A percentile compares a stretch with the other conserved stretches of the same genome.
Conservation (phyloP, 2,329 filamentous ascomycete genomes). For the Bipolaris bicolor region DNA sequence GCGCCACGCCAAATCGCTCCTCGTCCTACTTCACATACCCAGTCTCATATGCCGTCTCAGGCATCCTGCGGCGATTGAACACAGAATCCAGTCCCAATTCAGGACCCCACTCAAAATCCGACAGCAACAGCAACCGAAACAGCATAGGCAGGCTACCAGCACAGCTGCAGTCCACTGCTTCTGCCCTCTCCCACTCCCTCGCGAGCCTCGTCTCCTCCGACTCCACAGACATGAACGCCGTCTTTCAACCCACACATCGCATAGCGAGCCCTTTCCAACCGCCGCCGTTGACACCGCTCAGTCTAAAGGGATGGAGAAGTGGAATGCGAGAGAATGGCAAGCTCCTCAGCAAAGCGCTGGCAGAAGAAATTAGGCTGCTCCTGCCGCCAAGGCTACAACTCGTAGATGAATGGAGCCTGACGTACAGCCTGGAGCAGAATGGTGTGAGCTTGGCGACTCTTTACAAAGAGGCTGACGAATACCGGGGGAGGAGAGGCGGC, state of each 20-base stretch:
- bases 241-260: slow-evolving; percentile 67
- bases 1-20: slow-evolving; percentile 31
- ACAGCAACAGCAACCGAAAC: slow-evolving; percentile 14
- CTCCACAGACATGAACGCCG: slow-evolving; percentile 58
- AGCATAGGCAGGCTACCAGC: slow-evolving; percentile 22
- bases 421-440: slow-evolving; percentile 90
- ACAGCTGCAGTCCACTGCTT: slow-evolving; percentile 31
- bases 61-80: slow-evolving; percentile 56
- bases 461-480: slow-evolving; percentile 77
- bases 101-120: slow-evolving; percentile 17
- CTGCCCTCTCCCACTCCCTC: slow-evolving; percentile 38
- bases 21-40: slow-evolving; percentile 58
- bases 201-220: slow-evolving; percentile 46
- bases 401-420: slow-evolving; percentile 81
- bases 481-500: slow-evolving; percentile 73
- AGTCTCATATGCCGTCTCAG: slow-evolving; percentile 56
- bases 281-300: slow-evolving; percentile 83
- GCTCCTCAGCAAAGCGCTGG: slow-evolving; percentile 74
- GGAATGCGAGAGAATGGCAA: slow-evolving; percentile 66
- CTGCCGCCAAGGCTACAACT: slow-evolving; percentile 87
- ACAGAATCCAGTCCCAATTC: slow-evolving; percentile 46
- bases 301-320: slow-evolving; percentile 69
- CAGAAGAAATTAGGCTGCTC: slow-evolving; percentile 91
- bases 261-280: slow-evolving; percentile 81
- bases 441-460: slow-evolving; percentile 86